These are phyloP conservation scores for Lentinula detonsa DNA, from an alignment of 768 basidiomycete species.

Conservation along the genomic window DNA sequence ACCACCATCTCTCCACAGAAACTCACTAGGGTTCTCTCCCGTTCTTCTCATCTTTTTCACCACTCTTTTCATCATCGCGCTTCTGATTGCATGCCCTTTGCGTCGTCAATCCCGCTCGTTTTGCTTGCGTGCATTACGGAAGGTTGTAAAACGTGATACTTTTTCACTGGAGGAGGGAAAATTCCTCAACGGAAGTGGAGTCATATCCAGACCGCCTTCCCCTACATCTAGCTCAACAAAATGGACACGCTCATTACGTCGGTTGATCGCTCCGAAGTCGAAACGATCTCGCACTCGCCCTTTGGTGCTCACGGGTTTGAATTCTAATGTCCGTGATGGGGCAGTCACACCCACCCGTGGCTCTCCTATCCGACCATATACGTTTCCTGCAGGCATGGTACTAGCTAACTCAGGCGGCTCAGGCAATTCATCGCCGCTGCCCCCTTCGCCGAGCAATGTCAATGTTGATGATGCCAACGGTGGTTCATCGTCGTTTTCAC, in stretches of 20 bases:
- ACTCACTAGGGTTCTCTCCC: conserved; percentile 69
- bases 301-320: conserved; percentile 13
- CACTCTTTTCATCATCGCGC: conserved; percentile 33
- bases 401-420: conserved; percentile 22
- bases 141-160: conserved; percentile 26
- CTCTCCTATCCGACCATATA: conserved; percentile 32
- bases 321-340: conserved; percentile 20
- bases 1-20: conserved; percentile 53
- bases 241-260: conserved; percentile 29
- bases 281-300: conserved; percentile 22
- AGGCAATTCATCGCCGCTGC: conserved; percentile 35
- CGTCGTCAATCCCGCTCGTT: conserved; percentile 47
- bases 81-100: conserved; percentile 47
- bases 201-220: conserved; percentile 23
- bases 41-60: conserved; percentile 55
- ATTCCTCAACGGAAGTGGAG: conserved; percentile 13
- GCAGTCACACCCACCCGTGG: conserved; percentile 20
- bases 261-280: conserved; percentile 9
- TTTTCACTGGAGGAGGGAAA: conserved; percentile 52
- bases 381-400: conserved; percentile 21
- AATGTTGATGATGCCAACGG: conserved; percentile 29
- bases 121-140: conserved; percentile 38
- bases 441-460: conserved; percentile 37
- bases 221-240: conserved; percentile 23
- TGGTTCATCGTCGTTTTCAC: conserved; percentile 39